Conservation (phyloP, 2,329 filamentous ascomycete species). For the Exophiala aquamarina region DNA sequence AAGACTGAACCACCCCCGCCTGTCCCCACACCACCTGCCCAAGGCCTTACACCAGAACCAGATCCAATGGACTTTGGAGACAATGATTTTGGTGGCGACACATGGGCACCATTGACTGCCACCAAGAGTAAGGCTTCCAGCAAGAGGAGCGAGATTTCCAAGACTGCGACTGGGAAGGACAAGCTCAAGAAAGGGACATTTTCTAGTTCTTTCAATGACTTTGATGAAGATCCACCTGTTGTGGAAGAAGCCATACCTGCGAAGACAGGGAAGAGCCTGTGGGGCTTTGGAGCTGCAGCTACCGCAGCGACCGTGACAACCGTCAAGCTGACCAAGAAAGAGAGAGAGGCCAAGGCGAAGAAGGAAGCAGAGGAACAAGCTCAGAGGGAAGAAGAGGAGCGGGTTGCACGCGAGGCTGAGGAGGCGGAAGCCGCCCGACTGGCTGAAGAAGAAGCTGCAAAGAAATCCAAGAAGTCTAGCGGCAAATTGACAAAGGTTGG, state of each 20-base stretch:
- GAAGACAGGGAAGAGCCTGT: slow-evolving; percentile 41
- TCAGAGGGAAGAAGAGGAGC: slow-evolving; percentile 31
- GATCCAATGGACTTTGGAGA: slow-evolving; percentile 35
- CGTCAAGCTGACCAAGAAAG: slow-evolving; percentile 44
- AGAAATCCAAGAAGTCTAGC: slow-evolving; percentile 34
- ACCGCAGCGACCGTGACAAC: slow-evolving; percentile 38
- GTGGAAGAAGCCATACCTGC: slow-evolving; percentile 38
- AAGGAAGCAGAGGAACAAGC: slow-evolving; percentile 37
- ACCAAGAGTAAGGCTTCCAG: slow-evolving; percentile 36
- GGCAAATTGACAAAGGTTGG: slow-evolving; percentile 26
- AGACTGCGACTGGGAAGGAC: slow-evolving; percentile 28
- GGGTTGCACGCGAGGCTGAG: slow-evolving; percentile 30
- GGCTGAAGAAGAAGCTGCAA: slow-evolving; percentile 34
- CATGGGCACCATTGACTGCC: slow-evolving; percentile 39
- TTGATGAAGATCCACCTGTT: slow-evolving; percentile 20
- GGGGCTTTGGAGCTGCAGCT: slow-evolving; percentile 43
- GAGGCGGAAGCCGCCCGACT: slow-evolving; percentile 30
- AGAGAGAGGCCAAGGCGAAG: slow-evolving; percentile 48
- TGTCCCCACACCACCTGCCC: slow-evolving; percentile 48
- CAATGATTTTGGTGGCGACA: slow-evolving; percentile 35
- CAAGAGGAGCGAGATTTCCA: slow-evolving; percentile 42
- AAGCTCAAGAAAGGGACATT: slow-evolving; percentile 26
- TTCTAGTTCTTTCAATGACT: slow-evolving; percentile 26
- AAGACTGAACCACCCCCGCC: slow-evolving; percentile 47
- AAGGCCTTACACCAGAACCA: slow-evolving; percentile 43